These are phyloP conservation scores for Penicillium bovifimosum DNA, from an alignment of 495 filamentous ascomycete genomes.

Conservation along the genomic window DNA sequence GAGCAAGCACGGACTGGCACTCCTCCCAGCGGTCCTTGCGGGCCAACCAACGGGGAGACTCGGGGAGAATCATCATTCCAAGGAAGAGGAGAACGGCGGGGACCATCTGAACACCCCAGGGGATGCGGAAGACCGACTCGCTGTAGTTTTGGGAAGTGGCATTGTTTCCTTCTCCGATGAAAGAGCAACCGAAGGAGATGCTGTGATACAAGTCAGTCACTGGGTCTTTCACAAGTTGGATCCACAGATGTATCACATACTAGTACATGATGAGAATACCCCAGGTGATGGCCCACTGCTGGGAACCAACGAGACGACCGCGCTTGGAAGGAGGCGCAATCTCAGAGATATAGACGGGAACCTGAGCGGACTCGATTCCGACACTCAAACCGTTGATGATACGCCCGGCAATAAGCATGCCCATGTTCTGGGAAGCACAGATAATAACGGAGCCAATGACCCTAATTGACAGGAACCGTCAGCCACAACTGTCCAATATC, in stretches of 20 bases:
- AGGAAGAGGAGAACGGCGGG: conserved; percentile 61
- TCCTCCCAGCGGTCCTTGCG: conserved; percentile 74
- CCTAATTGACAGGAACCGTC: conserved; percentile 27
- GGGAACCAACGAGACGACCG: conserved; percentile 66
- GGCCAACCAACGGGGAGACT: conserved; percentile 77
- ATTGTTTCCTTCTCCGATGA: conserved; percentile 37
- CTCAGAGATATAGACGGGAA: conserved; percentile 78
- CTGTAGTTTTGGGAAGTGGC: conserved; percentile 24
- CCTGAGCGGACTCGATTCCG: conserved; percentile 74
- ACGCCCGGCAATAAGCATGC: conserved; percentile 68
- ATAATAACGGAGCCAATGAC: conserved; percentile 61
- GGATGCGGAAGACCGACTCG: conserved; percentile 60
- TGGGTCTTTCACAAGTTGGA: too few species aligned
- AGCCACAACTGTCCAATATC: not conserved
- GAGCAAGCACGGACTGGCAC: conserved; percentile 53
- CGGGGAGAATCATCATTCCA: conserved; percentile 64
- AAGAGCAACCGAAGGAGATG: conserved; percentile 72
- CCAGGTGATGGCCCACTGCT: conserved; percentile 82
- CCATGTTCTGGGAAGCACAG: conserved; percentile 68
- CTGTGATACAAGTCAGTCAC: conserved; percentile 3
- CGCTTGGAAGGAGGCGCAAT: conserved; percentile 64
- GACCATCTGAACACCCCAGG: conserved; percentile 74
- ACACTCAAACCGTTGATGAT: conserved; percentile 74
- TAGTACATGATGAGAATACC: conserved; percentile 82
- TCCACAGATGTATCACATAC: conserved; percentile 10